Evolutionary conservation across 768 basidiomycete genomes (phyloP).

Genomic region (Calocybe cyanea): DNA sequence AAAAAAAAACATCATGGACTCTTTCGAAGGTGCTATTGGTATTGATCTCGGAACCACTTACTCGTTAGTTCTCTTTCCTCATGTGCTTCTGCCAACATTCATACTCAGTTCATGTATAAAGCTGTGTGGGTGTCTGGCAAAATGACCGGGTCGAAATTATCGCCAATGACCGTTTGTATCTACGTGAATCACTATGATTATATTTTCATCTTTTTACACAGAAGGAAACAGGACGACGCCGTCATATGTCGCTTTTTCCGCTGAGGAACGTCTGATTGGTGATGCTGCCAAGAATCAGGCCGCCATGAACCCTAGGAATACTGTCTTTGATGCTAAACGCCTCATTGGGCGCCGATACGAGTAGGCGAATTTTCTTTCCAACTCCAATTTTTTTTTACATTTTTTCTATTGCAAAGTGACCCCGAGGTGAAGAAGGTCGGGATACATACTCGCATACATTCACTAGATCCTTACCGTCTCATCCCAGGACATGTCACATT

Average conservation of each 20-base stretch:
- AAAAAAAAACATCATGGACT: conserved; percentile 75
- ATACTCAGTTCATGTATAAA: conserved; percentile 32
- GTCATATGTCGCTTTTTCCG: conserved; percentile 98
- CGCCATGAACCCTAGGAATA: conserved; percentile 99
- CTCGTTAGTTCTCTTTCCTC: conserved; percentile 53
- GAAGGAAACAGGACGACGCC: conserved; percentile 99
- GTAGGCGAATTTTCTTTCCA: conserved; percentile 39
- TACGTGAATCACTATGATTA: background rate
- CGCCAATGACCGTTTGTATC: conserved; percentile 83
- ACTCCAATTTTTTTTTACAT: conserved; percentile 7
- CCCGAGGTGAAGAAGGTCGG: conserved; percentile 88
- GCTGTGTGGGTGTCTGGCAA: conserved; percentile 99
- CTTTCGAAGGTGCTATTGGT: conserved; percentile 95
- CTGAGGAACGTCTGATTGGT: conserved; percentile 95
- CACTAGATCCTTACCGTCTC: conserved; percentile 9
- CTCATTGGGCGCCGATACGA: conserved; percentile 97
- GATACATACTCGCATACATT: conserved; percentile 13
- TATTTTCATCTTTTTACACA: conserved; percentile 22
- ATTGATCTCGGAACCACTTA: conserved; percentile 98
- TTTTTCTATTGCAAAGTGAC: conserved; percentile 47
- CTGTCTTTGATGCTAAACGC: conserved; percentile 99
- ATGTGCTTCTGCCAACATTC: background rate
- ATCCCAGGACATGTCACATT: conserved; percentile 85
- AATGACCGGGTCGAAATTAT: conserved; percentile 99
- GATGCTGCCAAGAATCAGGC: conserved; percentile 99